Conservation (phyloP, 2,329 filamentous ascomycete genomes). For the Aspergillus sp. region DNA sequence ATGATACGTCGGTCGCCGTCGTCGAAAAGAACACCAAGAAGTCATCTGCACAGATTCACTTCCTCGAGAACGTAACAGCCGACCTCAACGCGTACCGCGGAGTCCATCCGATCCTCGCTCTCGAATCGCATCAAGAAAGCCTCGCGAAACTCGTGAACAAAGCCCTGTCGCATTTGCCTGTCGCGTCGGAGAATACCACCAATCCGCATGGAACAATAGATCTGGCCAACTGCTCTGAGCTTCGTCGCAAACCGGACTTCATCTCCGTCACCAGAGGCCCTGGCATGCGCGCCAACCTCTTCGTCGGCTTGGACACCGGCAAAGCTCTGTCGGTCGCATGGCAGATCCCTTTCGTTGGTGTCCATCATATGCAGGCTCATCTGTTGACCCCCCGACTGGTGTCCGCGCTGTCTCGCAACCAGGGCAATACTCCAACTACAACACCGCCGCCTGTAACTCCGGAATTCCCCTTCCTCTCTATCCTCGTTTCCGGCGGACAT, state of each 20-base stretch:
- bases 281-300: constrained; percentile 78
- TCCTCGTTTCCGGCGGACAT: constrained; percentile 91
- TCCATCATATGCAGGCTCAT: constrained; percentile 98
- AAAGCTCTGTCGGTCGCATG: constrained; percentile 85
- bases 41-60: constrained; percentile 60
- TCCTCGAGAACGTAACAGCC: constrained; percentile 78
- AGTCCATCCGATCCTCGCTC: constrained; percentile 74
- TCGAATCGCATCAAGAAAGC: constrained; percentile 70
- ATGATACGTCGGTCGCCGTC: constrained; percentile 88
- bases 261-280: constrained; percentile 88
- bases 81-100: constrained; percentile 74
- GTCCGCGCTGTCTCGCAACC: constrained; percentile 52
- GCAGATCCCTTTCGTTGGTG: constrained; percentile 77
- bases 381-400: constrained; percentile 82
- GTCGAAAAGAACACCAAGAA: constrained; percentile 56
- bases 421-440: constrained; percentile 11
- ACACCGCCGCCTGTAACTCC: constrained; percentile 38
- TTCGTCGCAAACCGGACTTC: constrained; percentile 67
- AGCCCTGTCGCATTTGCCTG: constrained; percentile 59
- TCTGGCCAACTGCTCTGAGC: constrained; percentile 20
- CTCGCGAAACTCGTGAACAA: constrained; percentile 67
- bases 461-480: constrained; percentile 78
- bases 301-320: constrained; percentile 75
- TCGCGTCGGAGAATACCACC: constrained; percentile 18
- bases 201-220: constrained; percentile 14